Percentiles rank a stretch among this genome's conserved stretches.
Conservation (phyloP, 768 basidiomycete species). For the Boletus barrowsii region DNA sequence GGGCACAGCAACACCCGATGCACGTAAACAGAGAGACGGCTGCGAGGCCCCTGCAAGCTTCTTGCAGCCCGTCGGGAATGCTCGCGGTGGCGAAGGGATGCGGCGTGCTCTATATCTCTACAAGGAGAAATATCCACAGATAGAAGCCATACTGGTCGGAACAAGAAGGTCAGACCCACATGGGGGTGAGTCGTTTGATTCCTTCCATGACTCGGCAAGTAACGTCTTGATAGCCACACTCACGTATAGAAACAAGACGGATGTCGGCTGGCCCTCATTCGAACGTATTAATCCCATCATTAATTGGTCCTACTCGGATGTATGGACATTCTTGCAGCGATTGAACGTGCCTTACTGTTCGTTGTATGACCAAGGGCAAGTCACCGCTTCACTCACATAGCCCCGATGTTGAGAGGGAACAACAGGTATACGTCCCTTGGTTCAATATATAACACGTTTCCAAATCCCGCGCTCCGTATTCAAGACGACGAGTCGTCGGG, state of each 20-base stretch:
- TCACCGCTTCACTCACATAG: conserved; percentile 1
- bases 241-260: conserved; percentile 73
- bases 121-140: conserved; percentile 59
- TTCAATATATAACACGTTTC: conserved; percentile 91
- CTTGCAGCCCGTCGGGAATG: conserved; percentile 44
- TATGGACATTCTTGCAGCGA: conserved; percentile 82
- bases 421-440: conserved; percentile 95
- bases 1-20: conserved; percentile 27
- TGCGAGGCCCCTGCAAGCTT: conserved; percentile 9
- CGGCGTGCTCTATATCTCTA: conserved; percentile 71
- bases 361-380: conserved; percentile 89
- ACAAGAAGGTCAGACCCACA: conserved; percentile 90
- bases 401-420: background rate
- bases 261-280: conserved; percentile 85
- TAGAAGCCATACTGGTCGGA: conserved; percentile 84
- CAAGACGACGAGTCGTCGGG: conserved; percentile 8
- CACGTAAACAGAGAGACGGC: conserved; percentile 7
- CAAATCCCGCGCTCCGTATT: conserved; percentile 74
- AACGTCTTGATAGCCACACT: conserved; percentile 54
- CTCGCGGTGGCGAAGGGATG: conserved; percentile 71
- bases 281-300: conserved; percentile 94
- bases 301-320: conserved; percentile 87
- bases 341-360: conserved; percentile 82
- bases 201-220: background rate
- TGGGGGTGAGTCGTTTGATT: conserved; percentile 62